These are phyloP conservation scores for Alternaria sp. DNA, from an alignment of 2,329 filamentous ascomycete genomes.

Conservation along the genomic window DNA sequence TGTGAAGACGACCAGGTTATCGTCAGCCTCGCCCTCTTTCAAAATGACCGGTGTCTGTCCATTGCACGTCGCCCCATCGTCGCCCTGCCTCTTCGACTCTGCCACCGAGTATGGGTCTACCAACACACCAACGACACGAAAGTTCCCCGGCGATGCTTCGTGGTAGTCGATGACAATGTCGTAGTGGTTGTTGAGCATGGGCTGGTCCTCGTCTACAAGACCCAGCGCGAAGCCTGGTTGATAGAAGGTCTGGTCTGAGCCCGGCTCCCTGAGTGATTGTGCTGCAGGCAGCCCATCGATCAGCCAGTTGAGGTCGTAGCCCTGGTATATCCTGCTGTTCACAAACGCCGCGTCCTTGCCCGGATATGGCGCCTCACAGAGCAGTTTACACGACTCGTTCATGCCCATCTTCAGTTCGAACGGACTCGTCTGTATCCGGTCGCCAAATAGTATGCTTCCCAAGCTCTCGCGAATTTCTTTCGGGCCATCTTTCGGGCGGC, in stretches of 20 bases:
- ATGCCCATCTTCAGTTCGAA: constrained; percentile 85
- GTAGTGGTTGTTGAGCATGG: constrained; percentile 90
- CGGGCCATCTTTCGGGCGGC: constrained; percentile 76
- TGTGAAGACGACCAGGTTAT: constrained; percentile 73
- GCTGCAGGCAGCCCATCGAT: constrained; percentile 93
- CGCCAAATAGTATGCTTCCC: constrained; percentile 95
- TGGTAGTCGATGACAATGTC: constrained; percentile 95
- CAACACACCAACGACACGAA: constrained; percentile 88
- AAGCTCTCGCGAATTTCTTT: constrained; percentile 84
- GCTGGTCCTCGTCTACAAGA: constrained; percentile 58
- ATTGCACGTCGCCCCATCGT: constrained; percentile 67
- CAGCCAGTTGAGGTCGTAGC: constrained; percentile 93
- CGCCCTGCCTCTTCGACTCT: constrained; percentile 61
- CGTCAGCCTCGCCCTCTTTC: constrained; percentile 65
- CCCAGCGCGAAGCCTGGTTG: constrained; percentile 90
- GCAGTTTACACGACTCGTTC: constrained; percentile 84
- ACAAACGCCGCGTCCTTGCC: constrained; percentile 75
- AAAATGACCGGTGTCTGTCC: constrained; percentile 68
- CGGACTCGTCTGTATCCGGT: constrained; percentile 95
- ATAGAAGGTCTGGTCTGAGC: constrained; percentile 81
- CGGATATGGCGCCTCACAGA: constrained; percentile 75
- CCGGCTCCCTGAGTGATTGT: constrained; percentile 77
- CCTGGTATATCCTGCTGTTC: constrained; percentile 79
- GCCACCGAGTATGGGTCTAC: constrained; percentile 80
- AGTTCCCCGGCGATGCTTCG: constrained; percentile 72